Evolutionary conservation across 495 filamentous ascomycete species (phyloP).

Genomic region (Neurospora sp.): DNA sequence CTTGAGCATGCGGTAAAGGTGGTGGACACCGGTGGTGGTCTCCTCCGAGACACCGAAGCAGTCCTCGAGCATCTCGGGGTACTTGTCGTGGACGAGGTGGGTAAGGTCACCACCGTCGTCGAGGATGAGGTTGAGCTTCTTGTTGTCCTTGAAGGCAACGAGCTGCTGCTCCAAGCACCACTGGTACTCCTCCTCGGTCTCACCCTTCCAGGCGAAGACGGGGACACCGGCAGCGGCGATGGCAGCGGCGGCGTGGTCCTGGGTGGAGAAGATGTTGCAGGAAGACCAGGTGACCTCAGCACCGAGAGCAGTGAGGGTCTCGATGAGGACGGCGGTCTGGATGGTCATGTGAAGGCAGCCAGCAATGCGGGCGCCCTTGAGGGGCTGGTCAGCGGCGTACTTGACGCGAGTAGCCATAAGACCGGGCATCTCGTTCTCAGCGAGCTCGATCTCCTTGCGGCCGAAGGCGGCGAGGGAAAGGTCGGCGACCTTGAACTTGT

Average conservation of each 20-base stretch:
- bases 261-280: slow-evolving; percentile 99
- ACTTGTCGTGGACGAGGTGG: slow-evolving; percentile 91
- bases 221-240: slow-evolving; percentile 90
- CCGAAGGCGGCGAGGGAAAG: slow-evolving; percentile 96
- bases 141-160: slow-evolving; percentile 86
- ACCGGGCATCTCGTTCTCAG: slow-evolving; percentile 98
- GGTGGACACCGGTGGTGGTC: slow-evolving; percentile 99
- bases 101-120: slow-evolving; percentile 98
- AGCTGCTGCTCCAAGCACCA: slow-evolving; percentile 99
- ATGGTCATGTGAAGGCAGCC: slow-evolving; percentile 99
- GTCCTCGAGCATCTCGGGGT: slow-evolving; percentile 92
- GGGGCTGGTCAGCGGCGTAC: slow-evolving; percentile 86
- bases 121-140: slow-evolving; percentile 96
- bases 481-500: slow-evolving; percentile 96
- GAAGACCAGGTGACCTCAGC: slow-evolving; percentile 96
- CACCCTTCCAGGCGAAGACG: slow-evolving; percentile 99
- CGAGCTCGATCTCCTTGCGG: slow-evolving; percentile 96
- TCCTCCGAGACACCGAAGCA: slow-evolving; percentile 99
- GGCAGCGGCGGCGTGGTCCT: slow-evolving; percentile 95
- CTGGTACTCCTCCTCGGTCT: slow-evolving; percentile 99
- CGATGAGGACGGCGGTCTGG: slow-evolving; percentile 97
- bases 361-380: slow-evolving; percentile 81
- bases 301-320: slow-evolving; percentile 87
- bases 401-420: slow-evolving; percentile 89
- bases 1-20: slow-evolving; percentile 98